phyloP scores from a whole-genome alignment of 805 yeast species.

The Candida ipomoeae region DNA sequence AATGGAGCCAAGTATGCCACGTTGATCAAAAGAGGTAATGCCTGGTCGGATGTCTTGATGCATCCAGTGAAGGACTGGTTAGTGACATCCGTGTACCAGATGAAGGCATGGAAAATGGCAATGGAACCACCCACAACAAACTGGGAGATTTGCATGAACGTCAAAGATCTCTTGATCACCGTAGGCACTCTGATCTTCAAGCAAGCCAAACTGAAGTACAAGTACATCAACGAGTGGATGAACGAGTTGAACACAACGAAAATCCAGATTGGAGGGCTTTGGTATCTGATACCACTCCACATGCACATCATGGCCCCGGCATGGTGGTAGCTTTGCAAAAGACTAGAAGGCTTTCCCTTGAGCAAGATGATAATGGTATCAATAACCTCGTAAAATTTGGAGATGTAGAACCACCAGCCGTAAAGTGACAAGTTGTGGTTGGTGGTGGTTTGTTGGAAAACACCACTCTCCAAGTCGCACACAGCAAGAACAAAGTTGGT shows the following conservation, averaged over 20 bases:
- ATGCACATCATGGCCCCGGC: constrained; percentile 77
- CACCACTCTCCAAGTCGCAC: constrained; percentile 57
- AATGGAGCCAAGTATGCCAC: constrained; percentile 64
- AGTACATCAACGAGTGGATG: constrained; percentile 72
- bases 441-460: constrained; percentile 38
- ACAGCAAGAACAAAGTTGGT: constrained; percentile 57
- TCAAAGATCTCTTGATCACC: constrained; percentile 53
- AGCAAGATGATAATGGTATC: constrained; percentile 64
- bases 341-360: constrained; percentile 63
- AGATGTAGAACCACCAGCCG: constrained; percentile 64
- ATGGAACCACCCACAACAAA: constrained; percentile 65
- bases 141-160: constrained; percentile 65
- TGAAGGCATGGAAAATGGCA: constrained; percentile 61
- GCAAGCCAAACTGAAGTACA: constrained; percentile 60
- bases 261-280: constrained; percentile 75
- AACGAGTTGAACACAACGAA: constrained; percentile 77
- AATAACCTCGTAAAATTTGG: constrained; percentile 67
- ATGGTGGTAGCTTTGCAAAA: constrained; percentile 72
- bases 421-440: constrained; percentile 45
- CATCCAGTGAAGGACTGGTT: constrained; percentile 41
- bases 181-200: constrained; percentile 55
- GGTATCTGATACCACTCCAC: constrained; percentile 74
- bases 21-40: constrained; percentile 58
- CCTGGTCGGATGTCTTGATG: constrained; percentile 54
- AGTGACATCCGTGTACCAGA: constrained; percentile 50